phyloP scores from a whole-genome alignment of 768 basidiomycete genomes.

The Hydnomerulius pinastri region DNA sequence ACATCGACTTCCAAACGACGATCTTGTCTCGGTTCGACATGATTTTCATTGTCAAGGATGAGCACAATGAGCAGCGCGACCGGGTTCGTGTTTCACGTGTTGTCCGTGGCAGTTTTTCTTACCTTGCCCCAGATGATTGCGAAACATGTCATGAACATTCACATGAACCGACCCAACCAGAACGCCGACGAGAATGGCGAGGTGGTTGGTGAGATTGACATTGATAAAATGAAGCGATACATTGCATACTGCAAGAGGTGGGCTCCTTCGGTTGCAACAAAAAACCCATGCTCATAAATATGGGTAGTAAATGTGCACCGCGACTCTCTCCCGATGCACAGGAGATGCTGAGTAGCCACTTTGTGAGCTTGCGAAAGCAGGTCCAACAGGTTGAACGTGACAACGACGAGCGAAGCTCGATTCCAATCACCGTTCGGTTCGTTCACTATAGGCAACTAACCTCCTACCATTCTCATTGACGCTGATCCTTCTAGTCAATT shows the following conservation, averaged over 20 bases:
- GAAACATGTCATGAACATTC: constrained; percentile 97
- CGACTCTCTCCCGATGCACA: constrained; percentile 91
- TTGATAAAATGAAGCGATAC: constrained; percentile 98
- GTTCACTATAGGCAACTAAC: constrained; percentile 24
- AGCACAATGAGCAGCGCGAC: constrained; percentile 93
- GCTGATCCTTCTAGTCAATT: constrained; percentile 62
- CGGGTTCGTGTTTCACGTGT: constrained; percentile 51
- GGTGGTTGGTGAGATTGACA: constrained; percentile 82
- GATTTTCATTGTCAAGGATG: constrained; percentile 99
- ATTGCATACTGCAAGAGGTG: constrained; percentile 96
- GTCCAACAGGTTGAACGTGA: constrained; percentile 95
- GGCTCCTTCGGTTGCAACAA: constrained; percentile 15
- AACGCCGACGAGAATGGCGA: constrained; percentile 62
- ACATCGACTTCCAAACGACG: constrained; percentile 97
- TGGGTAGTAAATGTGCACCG: constrained; percentile 88
- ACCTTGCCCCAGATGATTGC: constrained; percentile 73
- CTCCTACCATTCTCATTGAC: constrained; percentile 3
- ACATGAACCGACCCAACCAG: constrained; percentile 88
- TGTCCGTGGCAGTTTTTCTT: not conserved
- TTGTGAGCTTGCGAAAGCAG: constrained; percentile 89
- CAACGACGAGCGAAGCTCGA: constrained; percentile 96
- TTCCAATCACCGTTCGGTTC: constrained; percentile 96
- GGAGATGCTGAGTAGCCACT: constrained; percentile 95
- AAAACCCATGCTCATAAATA: constrained; percentile 2
- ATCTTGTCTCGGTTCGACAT: constrained; percentile 98